Percentiles rank a stretch among this genome's conserved stretches.
Conservation (phyloP, 306 rosid genomes). For the Ormosia semicastrata region DNA sequence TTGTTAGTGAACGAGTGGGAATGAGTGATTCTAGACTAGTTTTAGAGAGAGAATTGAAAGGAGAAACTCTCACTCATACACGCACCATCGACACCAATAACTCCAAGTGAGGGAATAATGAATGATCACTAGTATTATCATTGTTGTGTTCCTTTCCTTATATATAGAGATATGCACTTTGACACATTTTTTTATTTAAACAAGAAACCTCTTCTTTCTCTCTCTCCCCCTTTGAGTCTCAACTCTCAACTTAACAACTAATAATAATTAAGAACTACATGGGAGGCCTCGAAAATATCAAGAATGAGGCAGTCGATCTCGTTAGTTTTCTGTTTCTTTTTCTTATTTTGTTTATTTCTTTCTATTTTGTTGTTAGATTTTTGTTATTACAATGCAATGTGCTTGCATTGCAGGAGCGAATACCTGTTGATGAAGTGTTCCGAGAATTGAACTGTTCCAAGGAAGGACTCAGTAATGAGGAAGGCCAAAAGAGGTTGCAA, state of each 20-base stretch:
- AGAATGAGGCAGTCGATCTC: constrained; percentile 77
- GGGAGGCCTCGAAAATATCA: constrained; percentile 62
- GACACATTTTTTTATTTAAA: background rate
- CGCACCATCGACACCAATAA: background rate
- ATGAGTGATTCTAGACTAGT: constrained; percentile 40
- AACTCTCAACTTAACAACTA: background rate
- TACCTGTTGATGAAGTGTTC: constrained; percentile 83
- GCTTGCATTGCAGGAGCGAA: constrained; percentile 54
- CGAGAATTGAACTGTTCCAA: constrained; percentile 69
- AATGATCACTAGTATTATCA: background rate
- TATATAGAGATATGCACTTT: background rate
- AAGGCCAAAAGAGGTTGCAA: constrained; percentile 61
- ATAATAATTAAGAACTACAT: constrained; percentile 2
- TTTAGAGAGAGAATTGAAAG: background rate
- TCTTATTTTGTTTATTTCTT: too few relatives aligned
- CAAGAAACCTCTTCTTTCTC: background rate
- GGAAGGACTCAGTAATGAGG: constrained; percentile 71
- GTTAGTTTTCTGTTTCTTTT: constrained; percentile 30
- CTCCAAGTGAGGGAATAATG: background rate
- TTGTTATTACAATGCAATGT: background rate
- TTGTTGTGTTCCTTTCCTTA: background rate
- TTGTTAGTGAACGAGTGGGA: constrained; percentile 39
- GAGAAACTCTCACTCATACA: constrained; percentile 18
- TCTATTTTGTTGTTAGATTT: background rate
- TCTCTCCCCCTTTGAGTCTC: background rate